Percentiles rank a stretch among this genome's conserved stretches.
These are phyloP conservation scores for Candida silvatica DNA, from an alignment of 805 yeast genomes.

Conservation along the genomic window DNA sequence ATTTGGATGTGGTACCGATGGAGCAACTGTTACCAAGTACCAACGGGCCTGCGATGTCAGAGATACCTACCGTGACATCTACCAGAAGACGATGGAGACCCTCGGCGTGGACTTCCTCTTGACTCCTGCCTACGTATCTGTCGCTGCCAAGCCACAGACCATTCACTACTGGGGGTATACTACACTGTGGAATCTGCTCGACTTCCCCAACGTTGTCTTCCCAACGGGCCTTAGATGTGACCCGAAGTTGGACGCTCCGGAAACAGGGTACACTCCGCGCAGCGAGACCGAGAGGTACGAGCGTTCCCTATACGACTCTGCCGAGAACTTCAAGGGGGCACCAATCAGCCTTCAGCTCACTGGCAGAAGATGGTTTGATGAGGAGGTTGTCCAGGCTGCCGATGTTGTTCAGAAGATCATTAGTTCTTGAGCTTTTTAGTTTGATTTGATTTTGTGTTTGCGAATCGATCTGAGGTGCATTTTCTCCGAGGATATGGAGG, in stretches of 20 bases:
- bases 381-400: constrained; percentile 35
- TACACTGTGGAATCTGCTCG: constrained; percentile 56
- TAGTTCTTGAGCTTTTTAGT: not conserved
- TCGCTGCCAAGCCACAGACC: constrained; percentile 55
- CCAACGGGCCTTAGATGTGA: constrained; percentile 51
- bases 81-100: constrained; percentile 36
- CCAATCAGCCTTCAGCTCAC: constrained; percentile 43
- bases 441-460: too few species aligned
- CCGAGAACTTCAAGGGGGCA: constrained; percentile 31
- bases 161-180: constrained; percentile 69
- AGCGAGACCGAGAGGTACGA: constrained; percentile 31
- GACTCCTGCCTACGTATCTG: constrained; percentile 54
- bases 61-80: constrained; percentile 44
- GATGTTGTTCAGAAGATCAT: constrained; percentile 18
- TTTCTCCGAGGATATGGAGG: too few species aligned
- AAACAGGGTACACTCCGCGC: constrained; percentile 28
- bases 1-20: constrained; percentile 47
- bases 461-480: too few species aligned
- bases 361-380: constrained; percentile 42
- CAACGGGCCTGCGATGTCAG: constrained; percentile 38
- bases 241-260: constrained; percentile 34
- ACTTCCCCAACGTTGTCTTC: constrained; percentile 53
- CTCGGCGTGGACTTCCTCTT: constrained; percentile 51
- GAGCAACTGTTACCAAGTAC: constrained; percentile 36
- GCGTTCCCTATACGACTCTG: constrained; percentile 22